These are phyloP conservation scores for Blastocystis sp. DNA, from an alignment of 352 stramenopile genomes.

Conservation along the genomic window DNA sequence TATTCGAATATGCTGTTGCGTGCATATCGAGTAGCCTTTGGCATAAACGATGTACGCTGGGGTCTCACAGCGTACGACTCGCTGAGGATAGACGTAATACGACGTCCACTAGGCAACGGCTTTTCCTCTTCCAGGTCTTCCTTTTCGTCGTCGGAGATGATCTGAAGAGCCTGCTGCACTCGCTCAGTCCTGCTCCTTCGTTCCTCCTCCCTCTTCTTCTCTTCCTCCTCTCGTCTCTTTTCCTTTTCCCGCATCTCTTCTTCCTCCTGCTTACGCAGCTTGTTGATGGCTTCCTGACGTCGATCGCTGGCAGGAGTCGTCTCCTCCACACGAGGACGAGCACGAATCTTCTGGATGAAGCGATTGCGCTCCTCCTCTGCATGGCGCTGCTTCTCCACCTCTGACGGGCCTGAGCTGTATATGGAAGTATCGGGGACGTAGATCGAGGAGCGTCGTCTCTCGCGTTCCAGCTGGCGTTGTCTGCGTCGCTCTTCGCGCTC, in stretches of 20 bases:
- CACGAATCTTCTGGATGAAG: neutral
- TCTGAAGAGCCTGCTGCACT: neutral
- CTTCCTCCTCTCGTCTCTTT: neutral
- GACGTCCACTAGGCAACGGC: neutral
- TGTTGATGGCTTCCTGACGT: neutral
- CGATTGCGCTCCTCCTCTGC: conserved; percentile 5
- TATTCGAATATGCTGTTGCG: conserved; percentile 50
- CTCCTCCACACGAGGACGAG: neutral
- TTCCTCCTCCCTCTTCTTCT: neutral
- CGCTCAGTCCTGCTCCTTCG: neutral
- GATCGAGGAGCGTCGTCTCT: neutral
- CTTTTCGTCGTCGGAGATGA: neutral
- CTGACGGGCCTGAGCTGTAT: neutral
- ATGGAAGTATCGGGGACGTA: neutral
- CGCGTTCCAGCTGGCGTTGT: neutral
- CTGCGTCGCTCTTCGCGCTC: neutral
- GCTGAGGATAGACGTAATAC: neutral
- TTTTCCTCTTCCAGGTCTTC: neutral
- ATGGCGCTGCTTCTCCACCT: neutral
- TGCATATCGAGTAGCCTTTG: neutral
- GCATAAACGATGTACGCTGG: no score
- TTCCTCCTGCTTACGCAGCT: neutral
- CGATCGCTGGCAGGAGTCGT: neutral
- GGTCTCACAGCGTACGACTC: neutral
- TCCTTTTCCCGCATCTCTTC: neutral